Evolutionary conservation across 805 yeast species (phyloP).

Genomic region (Yamadazyma laniorum): DNA sequence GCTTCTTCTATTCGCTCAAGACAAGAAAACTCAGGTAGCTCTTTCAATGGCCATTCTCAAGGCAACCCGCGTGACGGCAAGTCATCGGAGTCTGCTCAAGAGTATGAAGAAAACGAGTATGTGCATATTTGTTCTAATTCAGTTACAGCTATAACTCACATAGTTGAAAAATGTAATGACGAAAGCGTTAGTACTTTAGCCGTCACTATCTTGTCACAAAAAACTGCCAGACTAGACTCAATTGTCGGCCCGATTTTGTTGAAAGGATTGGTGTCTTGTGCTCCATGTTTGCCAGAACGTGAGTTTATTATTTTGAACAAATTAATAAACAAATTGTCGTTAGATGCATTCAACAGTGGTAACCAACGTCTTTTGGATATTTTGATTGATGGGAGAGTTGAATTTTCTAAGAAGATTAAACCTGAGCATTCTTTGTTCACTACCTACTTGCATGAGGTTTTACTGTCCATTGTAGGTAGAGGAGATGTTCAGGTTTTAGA

Average conservation of each 20-base stretch:
- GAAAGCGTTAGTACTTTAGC: conserved; percentile 74
- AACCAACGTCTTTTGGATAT: conserved; percentile 37
- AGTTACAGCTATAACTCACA: conserved; percentile 62
- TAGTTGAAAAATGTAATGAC: conserved; percentile 66
- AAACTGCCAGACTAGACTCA: conserved; percentile 49
- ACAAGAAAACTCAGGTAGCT: not conserved
- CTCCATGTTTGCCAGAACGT: conserved; percentile 57
- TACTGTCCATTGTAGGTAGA: conserved; percentile 63
- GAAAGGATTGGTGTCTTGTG: conserved; percentile 61
- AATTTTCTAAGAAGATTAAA: conserved; percentile 40
- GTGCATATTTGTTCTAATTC: conserved; percentile 58
- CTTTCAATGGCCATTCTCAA: conserved; percentile 1
- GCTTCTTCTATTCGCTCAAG: conserved; percentile 5
- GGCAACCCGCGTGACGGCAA: conserved; percentile 1
- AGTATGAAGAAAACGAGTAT: conserved; percentile 32
- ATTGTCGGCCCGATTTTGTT: conserved; percentile 56
- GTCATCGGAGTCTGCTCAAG: conserved; percentile 2
- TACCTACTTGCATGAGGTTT: conserved; percentile 61
- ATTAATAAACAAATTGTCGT: conserved; percentile 51
- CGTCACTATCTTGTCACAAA: conserved; percentile 79
- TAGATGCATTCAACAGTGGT: conserved; percentile 42
- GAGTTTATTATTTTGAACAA: conserved; percentile 66
- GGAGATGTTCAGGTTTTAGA: conserved; percentile 78
- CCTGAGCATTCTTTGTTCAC: conserved; percentile 41
- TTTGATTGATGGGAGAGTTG: conserved; percentile 50